phyloP scores from a whole-genome alignment of 2,329 filamentous ascomycete species.

The Karstenula rhodostoma region DNA sequence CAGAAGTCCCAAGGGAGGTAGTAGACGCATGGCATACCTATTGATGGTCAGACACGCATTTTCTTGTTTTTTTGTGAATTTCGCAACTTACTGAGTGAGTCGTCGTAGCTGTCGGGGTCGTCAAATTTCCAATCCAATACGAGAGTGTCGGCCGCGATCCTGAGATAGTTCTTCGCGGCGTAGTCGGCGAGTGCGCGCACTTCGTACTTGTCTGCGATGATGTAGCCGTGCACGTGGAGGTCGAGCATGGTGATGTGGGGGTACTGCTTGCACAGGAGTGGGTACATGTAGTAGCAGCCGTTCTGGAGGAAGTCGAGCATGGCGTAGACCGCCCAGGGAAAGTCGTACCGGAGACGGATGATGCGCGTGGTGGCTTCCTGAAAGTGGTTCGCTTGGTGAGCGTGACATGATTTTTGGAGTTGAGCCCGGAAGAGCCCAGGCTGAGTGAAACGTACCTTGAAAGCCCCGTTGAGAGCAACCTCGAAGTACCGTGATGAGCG shows the following conservation, averaged over 20 bases:
- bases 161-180: conserved; percentile 25
- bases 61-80: neutral
- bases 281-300: conserved; percentile 28
- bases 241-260: conserved; percentile 33
- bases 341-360: conserved; percentile 10
- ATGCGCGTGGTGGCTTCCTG: neutral
- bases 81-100: neutral
- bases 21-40: neutral
- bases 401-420: neutral
- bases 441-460: conserved; percentile 3
- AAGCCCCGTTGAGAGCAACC: neutral
- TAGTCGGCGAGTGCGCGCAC: conserved; percentile 21
- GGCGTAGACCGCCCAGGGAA: conserved; percentile 8
- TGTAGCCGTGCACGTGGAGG: conserved; percentile 36
- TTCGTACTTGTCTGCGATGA: conserved; percentile 31
- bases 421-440: neutral
- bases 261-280: conserved; percentile 14
- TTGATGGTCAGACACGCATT: neutral
- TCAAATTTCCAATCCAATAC: conserved; percentile 7
- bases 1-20: neutral
- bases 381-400: neutral
- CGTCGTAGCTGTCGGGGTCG: conserved; percentile 1
- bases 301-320: conserved; percentile 27
- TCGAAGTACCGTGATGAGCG: conserved; percentile 11
- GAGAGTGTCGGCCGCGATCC: conserved; percentile 21